These are phyloP conservation scores for Candida freyschussii DNA, from an alignment of 1,139 yeast species.

Conservation along the genomic window DNA sequence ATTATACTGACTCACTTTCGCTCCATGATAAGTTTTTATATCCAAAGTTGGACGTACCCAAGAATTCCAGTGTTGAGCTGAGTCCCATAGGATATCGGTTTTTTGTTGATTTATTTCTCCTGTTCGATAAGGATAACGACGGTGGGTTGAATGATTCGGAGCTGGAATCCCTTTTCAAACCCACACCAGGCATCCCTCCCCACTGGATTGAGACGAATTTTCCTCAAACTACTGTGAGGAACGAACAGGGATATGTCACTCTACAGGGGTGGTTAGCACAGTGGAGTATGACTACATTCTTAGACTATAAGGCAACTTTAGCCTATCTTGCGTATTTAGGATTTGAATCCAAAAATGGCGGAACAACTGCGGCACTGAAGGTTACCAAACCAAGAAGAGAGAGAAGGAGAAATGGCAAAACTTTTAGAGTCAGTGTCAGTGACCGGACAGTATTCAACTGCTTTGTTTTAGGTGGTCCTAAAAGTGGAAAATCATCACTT, in stretches of 20 bases:
- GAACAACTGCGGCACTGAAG: conserved; percentile 54
- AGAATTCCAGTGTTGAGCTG: conserved; percentile 77
- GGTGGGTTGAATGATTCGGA: conserved; percentile 85
- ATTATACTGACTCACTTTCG: conserved; percentile 87
- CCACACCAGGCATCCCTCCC: conserved; percentile 89
- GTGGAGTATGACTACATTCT: conserved; percentile 92
- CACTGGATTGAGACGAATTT: conserved; percentile 83
- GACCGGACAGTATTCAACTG: conserved; percentile 93
- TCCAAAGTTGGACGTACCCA: conserved; percentile 76
- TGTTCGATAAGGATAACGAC: conserved; percentile 90
- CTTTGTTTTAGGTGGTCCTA: conserved; percentile 77
- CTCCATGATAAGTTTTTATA: conserved; percentile 70
- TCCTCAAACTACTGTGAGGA: conserved; percentile 82
- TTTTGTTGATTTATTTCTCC: conserved; percentile 79
- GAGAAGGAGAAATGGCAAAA: conserved; percentile 58
- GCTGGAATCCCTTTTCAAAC: conserved; percentile 60
- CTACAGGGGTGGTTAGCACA: conserved; percentile 98
- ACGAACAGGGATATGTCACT: conserved; percentile 84
- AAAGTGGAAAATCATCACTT: conserved; percentile 81
- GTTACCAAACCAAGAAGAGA: conserved; percentile 76
- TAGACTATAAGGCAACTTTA: conserved; percentile 77
- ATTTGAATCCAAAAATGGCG: conserved; percentile 46
- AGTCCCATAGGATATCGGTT: conserved; percentile 93
- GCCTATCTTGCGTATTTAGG: conserved; percentile 90
- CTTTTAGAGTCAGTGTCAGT: conserved; percentile 61